phyloP scores from a whole-genome alignment of 495 filamentous ascomycete genomes.

The Penicillium ucsense region DNA sequence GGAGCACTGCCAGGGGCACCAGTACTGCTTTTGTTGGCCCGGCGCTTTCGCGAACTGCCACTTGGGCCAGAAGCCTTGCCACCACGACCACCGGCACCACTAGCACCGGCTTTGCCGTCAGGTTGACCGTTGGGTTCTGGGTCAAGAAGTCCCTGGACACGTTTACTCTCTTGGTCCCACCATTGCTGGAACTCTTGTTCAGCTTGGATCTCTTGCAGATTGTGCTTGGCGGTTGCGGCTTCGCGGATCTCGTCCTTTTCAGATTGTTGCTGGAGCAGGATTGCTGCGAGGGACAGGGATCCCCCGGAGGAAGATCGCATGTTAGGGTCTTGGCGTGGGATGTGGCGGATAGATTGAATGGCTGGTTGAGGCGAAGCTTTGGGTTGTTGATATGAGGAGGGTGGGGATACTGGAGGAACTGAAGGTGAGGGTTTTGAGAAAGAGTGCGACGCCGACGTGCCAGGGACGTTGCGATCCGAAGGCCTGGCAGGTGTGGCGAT shows the following conservation, averaged over 20 bases:
- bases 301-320: constrained; percentile 39
- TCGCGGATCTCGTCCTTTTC: constrained; percentile 78
- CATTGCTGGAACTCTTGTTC: constrained; percentile 96
- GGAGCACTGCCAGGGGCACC: not conserved
- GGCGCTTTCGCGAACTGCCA: constrained; percentile 17
- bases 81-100: constrained; percentile 11
- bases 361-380: constrained; percentile 21
- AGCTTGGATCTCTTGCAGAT: constrained; percentile 83
- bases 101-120: constrained; percentile 8
- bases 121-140: constrained; percentile 41
- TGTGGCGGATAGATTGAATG: constrained; percentile 42
- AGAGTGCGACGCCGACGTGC: constrained; percentile 11
- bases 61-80: constrained; percentile 7
- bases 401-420: constrained; percentile 7
- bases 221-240: constrained; percentile 70
- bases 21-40: constrained; percentile 16
- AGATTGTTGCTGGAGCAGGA: constrained; percentile 73
- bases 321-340: constrained; percentile 31
- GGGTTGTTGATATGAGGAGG: constrained; percentile 9
- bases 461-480: constrained; percentile 19
- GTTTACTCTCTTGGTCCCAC: constrained; percentile 88
- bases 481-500: constrained; percentile 19
- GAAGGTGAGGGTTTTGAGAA: constrained; percentile 15
- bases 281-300: constrained; percentile 73
- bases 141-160: constrained; percentile 48